Evolutionary conservation across 768 basidiomycete genomes (phyloP), one percentile per base, ranked within the genome.

Genomic region (Tephrocybe sp.): DNA sequence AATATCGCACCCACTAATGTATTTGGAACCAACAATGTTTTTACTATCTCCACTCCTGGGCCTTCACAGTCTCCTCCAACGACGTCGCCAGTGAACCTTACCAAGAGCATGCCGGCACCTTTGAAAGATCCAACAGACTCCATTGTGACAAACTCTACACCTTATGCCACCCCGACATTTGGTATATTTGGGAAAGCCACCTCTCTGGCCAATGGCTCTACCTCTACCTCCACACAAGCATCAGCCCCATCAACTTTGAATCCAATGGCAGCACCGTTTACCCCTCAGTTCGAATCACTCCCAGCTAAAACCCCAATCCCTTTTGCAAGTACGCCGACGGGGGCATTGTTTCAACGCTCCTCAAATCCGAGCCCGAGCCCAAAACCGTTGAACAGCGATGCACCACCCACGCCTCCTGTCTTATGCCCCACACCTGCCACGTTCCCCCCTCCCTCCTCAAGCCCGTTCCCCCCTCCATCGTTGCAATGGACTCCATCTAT

Each of bases 221-320:
- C 43, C 1, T 38, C 49, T 11, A 43, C n/a, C 23, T 1, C 36
- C 3, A 19, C 42, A 3, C 41, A 23, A 19, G 27, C 16, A 12
- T 27, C 42, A 15, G 10, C 16, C 38, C 29, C 23, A 44, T 42
- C 45, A 11, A 11, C 19, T 1, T 45, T 56, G 12, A 62, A 67
- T 42, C 49, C 66, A 34, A 29, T 39, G 23, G 60, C 61, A 18
- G 47, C 60, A 22, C 52, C 61, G 33, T 69, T 69, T 6, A 53
- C 57, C 1, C 63, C 64, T 44, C 43, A 42, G 47, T 29, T 18
- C 23, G 21, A 18, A 10, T 6, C 39, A 36, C 3, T 33, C 43
- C 13, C 48, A 39, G 42, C 40, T 42, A 41, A 42, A 31, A 19
- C 39, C n/a, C 40, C 44, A 30, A 52, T n/a, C 12, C 15, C 47